Evolutionary conservation across 495 filamentous ascomycete species (phyloP), one percentile per base, ranked within the genome.

Genomic region (Annulohypoxylon bovei): DNA sequence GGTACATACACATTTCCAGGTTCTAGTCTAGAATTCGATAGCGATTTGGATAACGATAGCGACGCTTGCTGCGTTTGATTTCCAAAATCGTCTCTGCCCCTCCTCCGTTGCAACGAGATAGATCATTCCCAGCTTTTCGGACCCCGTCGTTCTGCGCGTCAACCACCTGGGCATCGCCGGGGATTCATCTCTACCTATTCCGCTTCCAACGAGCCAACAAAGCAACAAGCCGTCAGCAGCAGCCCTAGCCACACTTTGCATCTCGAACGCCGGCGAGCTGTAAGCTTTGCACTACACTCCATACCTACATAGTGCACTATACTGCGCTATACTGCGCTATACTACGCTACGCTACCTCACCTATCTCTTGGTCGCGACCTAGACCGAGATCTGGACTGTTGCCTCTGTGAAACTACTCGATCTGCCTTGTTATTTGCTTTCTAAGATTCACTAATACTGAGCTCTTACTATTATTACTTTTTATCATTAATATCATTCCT

Each of bases 101-200:
- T 58, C 35, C 50, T 59, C 16, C 39, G 28, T 53, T 67, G 63
- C 58, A 71, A 62, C 68, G 58, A 47, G 40, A 72, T 59, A 67
- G 7, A 65, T 68, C 69, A 65, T 68, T 72, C 64, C 70, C 70
- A 68, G 61, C 65, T 50, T 57, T 55, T 62, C 57, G 70, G 70
- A 72, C 70, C 70, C 65, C 30, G 42, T 72, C 60, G 64, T 65
- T 42, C 39, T 72, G 70, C 70, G 70, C 70, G 70, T 68, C 70
- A 72, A 65, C 27, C 46, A 42, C 39, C 39, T 42, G 16, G n/a
- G 16, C 39, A 57, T 49, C 61, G 37, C 58, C 64, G 59, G 58
- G 63, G 64, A 46, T 64, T 64, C 59, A n/a, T 35, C 50, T 56
- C 35, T 56, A 65, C 62, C 46, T 61, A 52, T 62, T 65, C 71